Base-by-base conservation (phyloP, 768 basidiomycete species). In the Suillus tomentosus region DNA sequence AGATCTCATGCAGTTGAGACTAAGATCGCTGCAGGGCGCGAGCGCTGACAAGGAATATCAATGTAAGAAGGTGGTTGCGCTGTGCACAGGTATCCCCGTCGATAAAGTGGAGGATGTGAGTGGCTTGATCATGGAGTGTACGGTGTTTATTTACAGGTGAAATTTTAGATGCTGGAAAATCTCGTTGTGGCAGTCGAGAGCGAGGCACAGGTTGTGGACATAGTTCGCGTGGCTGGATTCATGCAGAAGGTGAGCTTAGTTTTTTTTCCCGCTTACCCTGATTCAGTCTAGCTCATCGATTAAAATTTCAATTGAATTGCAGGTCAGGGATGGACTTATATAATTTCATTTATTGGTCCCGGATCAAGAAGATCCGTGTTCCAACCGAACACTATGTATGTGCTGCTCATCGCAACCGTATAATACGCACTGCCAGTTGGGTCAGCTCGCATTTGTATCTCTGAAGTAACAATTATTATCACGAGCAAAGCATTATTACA, bases 31-130 rank as follows among this genome's bases (percentile, higher is more conserved):
- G 67, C 87, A 92, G 68, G 92, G 90, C 53, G 88, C 89, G 37
- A 90, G 89, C 69, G 90, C 90, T 19, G 94, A 95, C 78, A 94
- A 91, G 77, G 92, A 95, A 73, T 89, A 91, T 70, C 90, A 95
- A 76, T 96, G 93, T 79, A 90, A 92, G 78, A 95, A 88, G 78
- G 89, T 99, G 65, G 89, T 99, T 31, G 88, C 94, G 15, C 79
- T 95, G 48, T 96, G 94, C 74, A 92, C 94, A 4, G 91, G 92
- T 24, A 88, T 95, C 55, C 86, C 91, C 2, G 82, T 92, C 53
- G 94, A 96, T 70, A 88, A 90, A 75, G 91, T 99, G 60, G 96
- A 97, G 74, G 88, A 88, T 72, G 95, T 96, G 74, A 82, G 90
- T 84, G n/a, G 48, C 60, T 53, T 62, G 65, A 66, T 60, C 19